These are phyloP conservation scores for Coemansia sp. DNA, from an alignment of 192 early-diverging fungal species.

Conservation along the genomic window DNA sequence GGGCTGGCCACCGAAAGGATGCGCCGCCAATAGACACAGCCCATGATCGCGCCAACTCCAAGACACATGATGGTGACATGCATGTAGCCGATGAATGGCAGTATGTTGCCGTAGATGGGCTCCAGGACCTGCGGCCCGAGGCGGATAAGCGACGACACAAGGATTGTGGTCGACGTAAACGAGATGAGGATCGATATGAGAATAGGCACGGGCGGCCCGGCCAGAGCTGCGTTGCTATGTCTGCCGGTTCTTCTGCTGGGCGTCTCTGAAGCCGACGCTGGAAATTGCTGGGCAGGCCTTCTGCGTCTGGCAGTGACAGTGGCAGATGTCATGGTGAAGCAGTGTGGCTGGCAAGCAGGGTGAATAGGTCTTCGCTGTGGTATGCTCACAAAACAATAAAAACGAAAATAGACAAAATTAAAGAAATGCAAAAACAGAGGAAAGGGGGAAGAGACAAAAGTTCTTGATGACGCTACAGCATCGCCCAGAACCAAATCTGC, in stretches of 20 bases:
- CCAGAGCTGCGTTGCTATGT: background rate
- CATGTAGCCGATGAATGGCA: slow-evolving; percentile 55
- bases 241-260: background rate
- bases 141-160: slow-evolving; percentile 38
- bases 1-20: slow-evolving; percentile 8
- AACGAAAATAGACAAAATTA: background rate
- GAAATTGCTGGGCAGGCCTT: background rate
- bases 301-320: background rate
- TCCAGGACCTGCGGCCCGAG: slow-evolving; percentile 63
- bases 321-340: slow-evolving; percentile 8
- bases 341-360: background rate
- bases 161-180: slow-evolving; percentile 24
- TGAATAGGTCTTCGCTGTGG: too few relatives aligned
- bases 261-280: background rate
- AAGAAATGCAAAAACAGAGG: background rate
- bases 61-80: slow-evolving; percentile 40
- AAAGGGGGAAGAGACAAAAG: background rate
- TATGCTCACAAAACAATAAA: background rate
- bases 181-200: slow-evolving; percentile 22
- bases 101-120: slow-evolving; percentile 68
- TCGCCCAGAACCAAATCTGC: background rate
- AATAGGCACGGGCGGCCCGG: slow-evolving; percentile 13
- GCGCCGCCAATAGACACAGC: slow-evolving; percentile 24
- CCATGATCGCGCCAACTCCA: slow-evolving; percentile 51
- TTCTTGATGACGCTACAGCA: background rate